These are phyloP conservation scores for Cordyceps cicadae DNA, from an alignment of 2,329 filamentous ascomycete genomes.

Conservation along the genomic window DNA sequence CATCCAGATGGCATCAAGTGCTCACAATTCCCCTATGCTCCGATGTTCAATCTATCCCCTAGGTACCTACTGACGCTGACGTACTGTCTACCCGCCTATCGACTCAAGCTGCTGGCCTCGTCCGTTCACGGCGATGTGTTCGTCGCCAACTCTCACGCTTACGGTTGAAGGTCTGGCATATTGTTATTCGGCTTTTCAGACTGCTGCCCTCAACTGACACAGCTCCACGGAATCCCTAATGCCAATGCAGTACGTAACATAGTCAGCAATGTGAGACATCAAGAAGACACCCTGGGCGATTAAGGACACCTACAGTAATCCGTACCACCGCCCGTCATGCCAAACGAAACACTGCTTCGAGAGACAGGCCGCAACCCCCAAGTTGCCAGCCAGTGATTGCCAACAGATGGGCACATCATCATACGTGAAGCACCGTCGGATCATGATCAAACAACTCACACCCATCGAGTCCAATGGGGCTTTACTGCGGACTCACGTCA, in stretches of 20 bases:
- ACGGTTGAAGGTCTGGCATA: not conserved
- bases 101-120: no score
- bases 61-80: not conserved
- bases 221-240: not conserved
- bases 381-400: not conserved
- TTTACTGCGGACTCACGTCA: not conserved
- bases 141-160: not conserved
- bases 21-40: not conserved
- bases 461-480: not conserved
- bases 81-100: no score
- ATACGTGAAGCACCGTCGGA: not conserved
- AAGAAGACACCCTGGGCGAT: not conserved
- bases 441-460: not conserved
- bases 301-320: not conserved
- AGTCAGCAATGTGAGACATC: not conserved
- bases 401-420: not conserved
- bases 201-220: not conserved
- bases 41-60: not conserved
- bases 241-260: not conserved
- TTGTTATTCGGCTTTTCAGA: not conserved
- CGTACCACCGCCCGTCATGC: no score
- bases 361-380: not conserved
- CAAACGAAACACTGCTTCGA: not conserved
- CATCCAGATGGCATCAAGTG: not conserved
- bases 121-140: not conserved